Conservation (phyloP, 352 stramenopile genomes). For the Phytophthora niederhauseri region DNA sequence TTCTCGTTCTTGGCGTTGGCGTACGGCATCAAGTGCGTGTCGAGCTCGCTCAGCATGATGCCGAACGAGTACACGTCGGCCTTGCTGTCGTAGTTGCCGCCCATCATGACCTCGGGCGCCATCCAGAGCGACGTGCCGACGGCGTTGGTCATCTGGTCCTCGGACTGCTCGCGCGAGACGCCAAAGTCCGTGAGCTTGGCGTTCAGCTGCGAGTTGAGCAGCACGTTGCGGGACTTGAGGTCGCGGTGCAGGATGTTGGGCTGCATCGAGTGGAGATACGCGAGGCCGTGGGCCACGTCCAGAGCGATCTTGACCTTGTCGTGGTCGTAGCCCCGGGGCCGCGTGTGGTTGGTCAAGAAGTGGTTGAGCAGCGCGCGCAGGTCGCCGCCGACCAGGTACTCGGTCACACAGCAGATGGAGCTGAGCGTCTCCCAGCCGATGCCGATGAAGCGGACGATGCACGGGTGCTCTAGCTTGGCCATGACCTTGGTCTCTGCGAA, state of each 20-base stretch:
- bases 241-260: slow-evolving; percentile 63
- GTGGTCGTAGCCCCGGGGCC: slow-evolving; percentile 43
- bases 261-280: slow-evolving; percentile 60
- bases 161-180: slow-evolving; percentile 44
- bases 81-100: slow-evolving; percentile 48
- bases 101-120: slow-evolving; percentile 60
- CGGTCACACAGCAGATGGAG: slow-evolving; percentile 51
- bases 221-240: slow-evolving; percentile 84
- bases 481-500: slow-evolving; percentile 66
- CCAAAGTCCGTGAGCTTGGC: slow-evolving; percentile 71
- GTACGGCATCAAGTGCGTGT: slow-evolving; percentile 54
- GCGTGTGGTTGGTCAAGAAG: slow-evolving; percentile 31
- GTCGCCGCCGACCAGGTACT: slow-evolving; percentile 56
- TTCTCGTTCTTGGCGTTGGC: slow-evolving; percentile 37
- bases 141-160: slow-evolving; percentile 50
- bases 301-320: slow-evolving; percentile 63
- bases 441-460: slow-evolving; percentile 69
- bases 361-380: slow-evolving; percentile 46
- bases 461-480: slow-evolving; percentile 59
- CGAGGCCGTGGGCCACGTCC: slow-evolving; percentile 45
- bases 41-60: slow-evolving; percentile 55
- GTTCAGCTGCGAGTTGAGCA: slow-evolving; percentile 52
- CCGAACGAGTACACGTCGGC: slow-evolving; percentile 59
- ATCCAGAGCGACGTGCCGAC: slow-evolving; percentile 63
- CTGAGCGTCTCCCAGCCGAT: slow-evolving; percentile 62